Evolutionary conservation across 306 rosid genomes (phyloP).

Genomic region (Castanea sativa): DNA sequence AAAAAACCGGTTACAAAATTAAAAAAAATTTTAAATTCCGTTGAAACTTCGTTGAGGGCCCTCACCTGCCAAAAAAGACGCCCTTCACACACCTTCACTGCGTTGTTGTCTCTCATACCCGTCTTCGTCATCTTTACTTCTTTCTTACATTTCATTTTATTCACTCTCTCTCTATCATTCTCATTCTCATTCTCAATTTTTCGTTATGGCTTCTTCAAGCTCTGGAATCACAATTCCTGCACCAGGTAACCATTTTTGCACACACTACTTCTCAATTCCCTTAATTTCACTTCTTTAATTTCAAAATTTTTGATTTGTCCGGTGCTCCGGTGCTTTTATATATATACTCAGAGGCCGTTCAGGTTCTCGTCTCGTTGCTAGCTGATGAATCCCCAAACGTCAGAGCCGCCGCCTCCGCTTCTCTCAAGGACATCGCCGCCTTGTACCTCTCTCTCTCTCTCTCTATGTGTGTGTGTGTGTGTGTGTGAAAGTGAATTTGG

Average conservation of each 20-base stretch:
- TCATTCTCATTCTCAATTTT: background rate
- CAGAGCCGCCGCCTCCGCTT: slow-evolving; percentile 73
- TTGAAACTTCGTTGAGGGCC: background rate
- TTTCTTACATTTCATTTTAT: background rate
- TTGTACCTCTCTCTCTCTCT: slow-evolving; percentile 44
- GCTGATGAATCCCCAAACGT: slow-evolving; percentile 81
- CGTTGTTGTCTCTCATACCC: background rate
- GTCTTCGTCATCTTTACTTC: background rate
- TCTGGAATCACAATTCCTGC: slow-evolving; percentile 59
- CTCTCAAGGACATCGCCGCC: slow-evolving; percentile 74
- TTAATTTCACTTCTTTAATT: slow-evolving; percentile 14
- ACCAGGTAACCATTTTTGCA: slow-evolving; percentile 44
- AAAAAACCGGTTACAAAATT: no score
- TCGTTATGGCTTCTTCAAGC: slow-evolving; percentile 68
- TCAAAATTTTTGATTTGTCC: slow-evolving; percentile 5
- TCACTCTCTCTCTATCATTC: background rate
- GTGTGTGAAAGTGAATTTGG: background rate
- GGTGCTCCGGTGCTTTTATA: background rate
- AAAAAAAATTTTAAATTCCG: background rate
- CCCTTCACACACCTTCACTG: background rate
- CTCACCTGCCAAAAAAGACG: background rate
- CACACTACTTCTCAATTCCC: background rate
- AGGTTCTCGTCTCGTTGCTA: slow-evolving; percentile 72
- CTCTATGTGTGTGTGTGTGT: background rate
- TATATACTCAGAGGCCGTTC: slow-evolving; percentile 67